Evolutionary conservation across 2,329 filamentous ascomycete genomes (phyloP).

Genomic region (Blumeria graminis): DNA sequence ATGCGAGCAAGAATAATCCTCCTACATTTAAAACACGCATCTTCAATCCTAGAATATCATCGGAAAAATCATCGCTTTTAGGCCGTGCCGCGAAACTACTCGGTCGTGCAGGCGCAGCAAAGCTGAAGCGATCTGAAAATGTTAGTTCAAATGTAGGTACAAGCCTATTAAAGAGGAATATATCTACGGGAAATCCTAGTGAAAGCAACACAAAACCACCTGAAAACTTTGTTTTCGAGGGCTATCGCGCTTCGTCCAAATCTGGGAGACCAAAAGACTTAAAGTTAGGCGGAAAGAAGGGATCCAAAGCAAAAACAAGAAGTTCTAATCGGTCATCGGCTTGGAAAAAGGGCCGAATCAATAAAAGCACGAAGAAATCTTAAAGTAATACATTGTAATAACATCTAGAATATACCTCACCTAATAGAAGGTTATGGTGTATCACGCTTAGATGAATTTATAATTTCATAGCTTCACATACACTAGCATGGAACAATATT

Average conservation of each 20-base stretch:
- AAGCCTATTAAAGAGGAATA: neutral
- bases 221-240: constrained; percentile 59
- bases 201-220: constrained; percentile 26
- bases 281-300: constrained; percentile 26
- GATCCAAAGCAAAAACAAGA: constrained; percentile 19
- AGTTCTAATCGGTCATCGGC: constrained; percentile 15
- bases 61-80: constrained; percentile 43
- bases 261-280: constrained; percentile 38
- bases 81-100: constrained; percentile 55
- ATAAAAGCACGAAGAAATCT: constrained; percentile 9
- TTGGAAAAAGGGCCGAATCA: constrained; percentile 17
- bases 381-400: too few species aligned
- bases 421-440: too few species aligned
- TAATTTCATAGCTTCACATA: too few species aligned
- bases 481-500: too few species aligned
- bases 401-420: too few species aligned
- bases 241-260: constrained; percentile 44
- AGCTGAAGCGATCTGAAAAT: constrained; percentile 12
- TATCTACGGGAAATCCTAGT: constrained; percentile 4
- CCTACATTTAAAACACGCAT: constrained; percentile 10
- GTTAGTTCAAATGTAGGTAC: constrained; percentile 11
- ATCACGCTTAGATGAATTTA: too few species aligned
- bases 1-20: constrained; percentile 17
- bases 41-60: constrained; percentile 47
- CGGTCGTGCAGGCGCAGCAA: constrained; percentile 38